Base-by-base conservation (phyloP, 768 basidiomycete genomes). In the Lactarius hengduanensis region DNA sequence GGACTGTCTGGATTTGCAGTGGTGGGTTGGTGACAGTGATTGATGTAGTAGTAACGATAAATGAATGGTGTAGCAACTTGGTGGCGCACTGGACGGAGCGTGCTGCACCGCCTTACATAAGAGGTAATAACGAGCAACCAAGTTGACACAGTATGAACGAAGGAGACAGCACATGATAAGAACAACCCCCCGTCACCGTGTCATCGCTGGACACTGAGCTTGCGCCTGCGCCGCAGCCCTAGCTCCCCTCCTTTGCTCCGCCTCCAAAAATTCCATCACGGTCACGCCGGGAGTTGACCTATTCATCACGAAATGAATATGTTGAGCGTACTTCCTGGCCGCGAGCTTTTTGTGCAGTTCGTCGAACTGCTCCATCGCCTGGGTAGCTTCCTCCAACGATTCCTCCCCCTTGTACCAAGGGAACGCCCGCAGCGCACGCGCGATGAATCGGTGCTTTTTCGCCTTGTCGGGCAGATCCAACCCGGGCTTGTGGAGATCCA, bases 351-450 rank as follows among this genome's bases (percentile, higher is more conserved):
- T 34, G n/a, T 13, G 30, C 26, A 62, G 5, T 4, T 2, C 40
- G 11, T 56, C 9, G 20, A 62, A n/a, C 5, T 15, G 43, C 8
- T 30, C 6, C 38, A 62, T 13, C n/a, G 30, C 55, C 2, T 43
- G 7, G 20, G 56, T 26, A 10, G 62, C 54, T n/a, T 62, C 62
- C n/a, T 45, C 20, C 10, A 56, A n/a, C 15, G 62, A 54, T 26
- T 62, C 20, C 4, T 57, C 30, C 15, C 41, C 61, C 32, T 56
- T 34, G n/a, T 43, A 62, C 62, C 54, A 62, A 41, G 62, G 20
- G 34, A 56, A 57, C 5, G 16, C 9, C 40, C 32, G 22, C 28
- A 62, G 41, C 41, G 43, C 15, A 2, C 45, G 43, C 30, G 32
- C 45, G 7, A 50, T n/a, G 28, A 34, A 47, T 15, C 11, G 43